Base-by-base conservation (phyloP, 2,329 filamentous ascomycete species). In the Aspergillus melleus region DNA sequence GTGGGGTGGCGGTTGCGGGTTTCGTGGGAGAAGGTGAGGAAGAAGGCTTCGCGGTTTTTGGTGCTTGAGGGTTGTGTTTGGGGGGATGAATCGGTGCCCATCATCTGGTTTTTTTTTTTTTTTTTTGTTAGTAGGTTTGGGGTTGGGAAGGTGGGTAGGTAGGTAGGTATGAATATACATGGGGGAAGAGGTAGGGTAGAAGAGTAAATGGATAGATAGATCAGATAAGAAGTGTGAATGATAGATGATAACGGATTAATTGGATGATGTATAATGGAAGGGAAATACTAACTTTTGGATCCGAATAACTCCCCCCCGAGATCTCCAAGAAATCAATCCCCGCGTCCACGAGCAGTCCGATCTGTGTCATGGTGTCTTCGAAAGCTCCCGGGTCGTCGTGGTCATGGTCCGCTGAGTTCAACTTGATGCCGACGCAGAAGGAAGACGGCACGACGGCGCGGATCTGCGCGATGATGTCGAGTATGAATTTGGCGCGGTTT, bases 291-390 rank as follows among this genome's bases (percentile, higher is more conserved):
- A 84, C 82, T 54, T 63, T 66, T 0, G 84, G 80, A 57, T 86
- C 72, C 65, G 87, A 83, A 63, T 84, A 87, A 0, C 72, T 83
- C 0, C 89, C 88, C 0, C 88, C 89, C 19, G 83, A 86, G 26
- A 91, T 81, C 72, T 91, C 88, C 2, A 91, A 74, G 64, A 90
- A 90, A 72, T 91, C 88, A 1, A 90, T 74, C 0, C 73, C 72
- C 1, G 73, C 74, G 11, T 73, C 71, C 14, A 68, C 68, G 1
- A 77, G 5, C 76, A 83, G 44, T 77, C 79, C 5, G 10, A 88
- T 77, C 68, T 90, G 87, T 58, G 84, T 81, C 44, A 90, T 74
- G 39, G 80, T 84, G 12, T 86, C 86, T 10, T 81, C 72, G 20
- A 73, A 72, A n/a, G 64, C 69, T 14, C 62, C 30, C 16, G 72